Conservation (phyloP, 805 yeast genomes). For the Nakazawaea siamensis region DNA sequence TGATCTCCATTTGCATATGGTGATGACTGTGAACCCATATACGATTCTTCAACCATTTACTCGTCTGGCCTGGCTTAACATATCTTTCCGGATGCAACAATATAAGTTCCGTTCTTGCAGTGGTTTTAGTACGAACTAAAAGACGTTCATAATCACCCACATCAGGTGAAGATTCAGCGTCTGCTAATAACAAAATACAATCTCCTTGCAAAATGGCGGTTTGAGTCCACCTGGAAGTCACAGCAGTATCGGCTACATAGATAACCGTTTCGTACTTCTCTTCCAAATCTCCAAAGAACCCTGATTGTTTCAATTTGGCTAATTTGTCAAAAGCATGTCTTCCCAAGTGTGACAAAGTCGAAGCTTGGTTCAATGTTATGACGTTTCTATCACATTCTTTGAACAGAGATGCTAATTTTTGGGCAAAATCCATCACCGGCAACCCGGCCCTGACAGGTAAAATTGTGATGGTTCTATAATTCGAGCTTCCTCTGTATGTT, state of each 20-base stretch:
- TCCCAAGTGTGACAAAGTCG: slow-evolving; percentile 74
- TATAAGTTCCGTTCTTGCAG: slow-evolving; percentile 83
- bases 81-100: slow-evolving; percentile 74
- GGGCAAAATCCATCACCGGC: slow-evolving; percentile 86
- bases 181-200: slow-evolving; percentile 82
- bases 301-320: slow-evolving; percentile 77
- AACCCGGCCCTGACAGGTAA: slow-evolving; percentile 72
- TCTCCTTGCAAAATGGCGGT: slow-evolving; percentile 95
- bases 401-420: slow-evolving; percentile 61
- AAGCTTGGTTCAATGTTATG: slow-evolving; percentile 74
- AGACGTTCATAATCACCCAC: slow-evolving; percentile 83
- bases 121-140: slow-evolving; percentile 64
- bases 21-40: slow-evolving; percentile 93
- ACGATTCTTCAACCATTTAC: slow-evolving; percentile 75
- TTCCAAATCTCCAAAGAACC: slow-evolving; percentile 85
- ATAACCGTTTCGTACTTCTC: slow-evolving; percentile 83
- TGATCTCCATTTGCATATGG: slow-evolving; percentile 66
- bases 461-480: slow-evolving; percentile 77
- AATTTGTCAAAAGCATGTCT: slow-evolving; percentile 88
- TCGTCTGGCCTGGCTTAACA: slow-evolving; percentile 81
- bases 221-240: slow-evolving; percentile 80
- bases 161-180: slow-evolving; percentile 63
- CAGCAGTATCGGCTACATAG: slow-evolving; percentile 80
- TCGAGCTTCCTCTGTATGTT: slow-evolving; percentile 26
- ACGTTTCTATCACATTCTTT: slow-evolving; percentile 65